Evolutionary conservation across 768 basidiomycete genomes (phyloP).

Genomic region (Hortiboletus flavorubellus): DNA sequence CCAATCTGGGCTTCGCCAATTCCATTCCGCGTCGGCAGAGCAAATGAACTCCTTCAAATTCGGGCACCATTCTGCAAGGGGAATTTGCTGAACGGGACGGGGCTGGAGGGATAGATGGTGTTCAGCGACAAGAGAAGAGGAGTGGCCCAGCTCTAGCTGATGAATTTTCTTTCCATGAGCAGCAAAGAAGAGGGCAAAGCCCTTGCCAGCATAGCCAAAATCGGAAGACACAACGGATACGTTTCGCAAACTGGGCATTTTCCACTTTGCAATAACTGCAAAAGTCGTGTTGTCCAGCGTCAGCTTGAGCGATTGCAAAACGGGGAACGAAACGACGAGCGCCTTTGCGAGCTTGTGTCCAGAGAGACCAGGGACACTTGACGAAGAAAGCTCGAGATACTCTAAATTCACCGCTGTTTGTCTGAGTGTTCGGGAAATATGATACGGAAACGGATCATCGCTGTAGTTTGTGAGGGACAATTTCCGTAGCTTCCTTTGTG

Average conservation of each 20-base stretch:
- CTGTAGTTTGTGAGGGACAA: constrained; percentile 75
- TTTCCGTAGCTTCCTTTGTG: constrained; percentile 49
- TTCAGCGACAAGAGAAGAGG: constrained; percentile 61
- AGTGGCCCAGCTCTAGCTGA: constrained; percentile 74
- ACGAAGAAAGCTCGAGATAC: constrained; percentile 66
- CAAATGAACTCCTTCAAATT: constrained; percentile 69
- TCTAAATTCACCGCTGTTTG: constrained; percentile 54
- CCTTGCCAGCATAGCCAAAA: constrained; percentile 63
- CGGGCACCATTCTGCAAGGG: constrained; percentile 67
- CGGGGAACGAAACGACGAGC: constrained; percentile 45
- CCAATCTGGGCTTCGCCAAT: constrained; percentile 78
- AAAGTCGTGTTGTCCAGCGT: constrained; percentile 73
- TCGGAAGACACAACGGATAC: constrained; percentile 69
- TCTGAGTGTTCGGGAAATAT: constrained; percentile 51
- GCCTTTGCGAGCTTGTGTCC: constrained; percentile 21
- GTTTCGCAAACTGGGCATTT: constrained; percentile 58
- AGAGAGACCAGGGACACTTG: constrained; percentile 43
- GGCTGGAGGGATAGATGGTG: constrained; percentile 55
- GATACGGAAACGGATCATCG: constrained; percentile 53
- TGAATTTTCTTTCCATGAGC: constrained; percentile 58
- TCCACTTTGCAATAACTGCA: constrained; percentile 61
- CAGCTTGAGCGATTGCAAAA: constrained; percentile 64
- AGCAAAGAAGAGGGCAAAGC: constrained; percentile 63
- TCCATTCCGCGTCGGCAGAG: constrained; percentile 76
- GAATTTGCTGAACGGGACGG: constrained; percentile 37